These are phyloP conservation scores for Scutellospora calospora DNA, from an alignment of 371 early-diverging fungal species.

Conservation along the genomic window DNA sequence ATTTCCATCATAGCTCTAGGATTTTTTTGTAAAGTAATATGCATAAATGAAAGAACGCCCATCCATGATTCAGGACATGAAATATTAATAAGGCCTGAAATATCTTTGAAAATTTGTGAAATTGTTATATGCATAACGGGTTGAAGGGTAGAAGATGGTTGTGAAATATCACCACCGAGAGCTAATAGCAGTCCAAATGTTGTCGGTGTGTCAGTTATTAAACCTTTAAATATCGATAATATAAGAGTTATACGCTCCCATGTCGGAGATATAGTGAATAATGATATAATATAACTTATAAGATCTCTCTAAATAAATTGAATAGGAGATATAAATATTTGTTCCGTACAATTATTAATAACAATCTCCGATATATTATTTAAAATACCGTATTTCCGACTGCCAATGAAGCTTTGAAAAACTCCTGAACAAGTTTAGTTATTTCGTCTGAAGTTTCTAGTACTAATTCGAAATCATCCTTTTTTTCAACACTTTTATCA, in stretches of 20 bases:
- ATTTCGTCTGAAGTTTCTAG: constrained; percentile 35
- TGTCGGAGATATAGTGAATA: not conserved
- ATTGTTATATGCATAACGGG: constrained; percentile 14
- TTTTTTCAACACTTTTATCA: not conserved
- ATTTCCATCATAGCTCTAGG: constrained; percentile 51
- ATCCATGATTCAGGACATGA: constrained; percentile 26
- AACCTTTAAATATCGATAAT: constrained; percentile 27
- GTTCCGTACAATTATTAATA: not conserved
- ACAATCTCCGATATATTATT: not conserved
- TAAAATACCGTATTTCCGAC: constrained; percentile 35
- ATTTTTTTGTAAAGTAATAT: constrained; percentile 48
- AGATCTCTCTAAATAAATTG: not conserved
- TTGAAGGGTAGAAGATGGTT: constrained; percentile 2
- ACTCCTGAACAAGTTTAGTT: constrained; percentile 36
- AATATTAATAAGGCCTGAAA: not conserved
- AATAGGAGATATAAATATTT: too few relatives aligned
- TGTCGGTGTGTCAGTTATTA: constrained; percentile 25
- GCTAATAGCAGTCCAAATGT: constrained; percentile 16
- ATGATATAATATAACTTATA: not conserved
- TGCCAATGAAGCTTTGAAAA: constrained; percentile 20
- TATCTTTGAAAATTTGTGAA: constrained; percentile 21
- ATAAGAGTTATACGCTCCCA: constrained; percentile 32
- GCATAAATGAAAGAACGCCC: constrained; percentile 47
- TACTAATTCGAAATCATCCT: not conserved
- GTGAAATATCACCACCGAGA: not conserved